A percentile compares a stretch with the other conserved stretches of the same genome.
Evolutionary conservation across 2,329 filamentous ascomycete species (phyloP).

Genomic region (Septoria linicola): DNA sequence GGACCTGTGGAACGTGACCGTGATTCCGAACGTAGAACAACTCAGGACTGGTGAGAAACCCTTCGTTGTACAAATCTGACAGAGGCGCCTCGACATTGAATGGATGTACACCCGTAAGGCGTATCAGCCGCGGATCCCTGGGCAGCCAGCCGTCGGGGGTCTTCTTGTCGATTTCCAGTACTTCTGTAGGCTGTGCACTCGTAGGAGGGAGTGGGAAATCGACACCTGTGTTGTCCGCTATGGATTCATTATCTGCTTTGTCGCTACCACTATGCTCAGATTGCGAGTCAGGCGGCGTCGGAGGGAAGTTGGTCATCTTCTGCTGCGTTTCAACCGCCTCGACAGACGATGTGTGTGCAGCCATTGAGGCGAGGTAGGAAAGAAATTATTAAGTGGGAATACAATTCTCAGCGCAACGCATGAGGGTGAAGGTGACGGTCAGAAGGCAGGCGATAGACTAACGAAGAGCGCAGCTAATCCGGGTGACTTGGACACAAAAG

Average conservation of each 20-base stretch:
- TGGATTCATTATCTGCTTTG: constrained; percentile 42
- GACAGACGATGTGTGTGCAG: neutral
- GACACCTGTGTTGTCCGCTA: constrained; percentile 54
- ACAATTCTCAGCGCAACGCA: neutral
- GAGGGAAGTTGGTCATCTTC: constrained; percentile 33
- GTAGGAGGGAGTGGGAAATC: constrained; percentile 69
- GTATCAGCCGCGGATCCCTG: constrained; percentile 76
- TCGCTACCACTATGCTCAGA: constrained; percentile 36
- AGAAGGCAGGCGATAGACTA: neutral
- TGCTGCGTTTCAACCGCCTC: constrained; percentile 27
- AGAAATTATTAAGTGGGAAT: neutral
- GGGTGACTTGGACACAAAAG: too few species aligned
- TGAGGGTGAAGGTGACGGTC: neutral
- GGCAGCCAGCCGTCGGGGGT: constrained; percentile 82
- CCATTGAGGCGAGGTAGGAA: too few species aligned
- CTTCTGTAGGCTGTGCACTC: constrained; percentile 55
- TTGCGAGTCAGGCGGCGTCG: constrained; percentile 41
- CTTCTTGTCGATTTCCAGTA: constrained; percentile 73
- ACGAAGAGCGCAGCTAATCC: too few species aligned
- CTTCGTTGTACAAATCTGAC: constrained; percentile 71
- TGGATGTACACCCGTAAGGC: constrained; percentile 83
- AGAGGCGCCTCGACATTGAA: constrained; percentile 89
- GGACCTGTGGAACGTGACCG: constrained; percentile 74
- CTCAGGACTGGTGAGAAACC: constrained; percentile 83
- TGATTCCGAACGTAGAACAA: constrained; percentile 93